Evolutionary conservation across 108 stramenopile species (phyloP).

Genomic region (Thalassiosira profunda): DNA sequence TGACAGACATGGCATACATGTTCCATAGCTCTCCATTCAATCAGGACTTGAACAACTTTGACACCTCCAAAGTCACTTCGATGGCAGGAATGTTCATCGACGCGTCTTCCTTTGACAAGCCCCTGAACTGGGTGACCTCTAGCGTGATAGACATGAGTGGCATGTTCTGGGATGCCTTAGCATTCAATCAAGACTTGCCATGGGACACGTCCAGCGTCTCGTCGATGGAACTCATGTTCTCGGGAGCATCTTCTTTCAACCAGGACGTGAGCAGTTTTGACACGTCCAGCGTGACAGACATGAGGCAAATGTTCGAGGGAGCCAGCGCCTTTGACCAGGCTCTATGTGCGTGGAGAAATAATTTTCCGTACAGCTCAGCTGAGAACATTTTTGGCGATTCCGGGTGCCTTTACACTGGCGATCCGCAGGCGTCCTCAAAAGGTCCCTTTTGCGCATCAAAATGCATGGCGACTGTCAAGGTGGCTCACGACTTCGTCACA

Average conservation of each 20-base stretch:
- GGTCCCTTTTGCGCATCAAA: constrained; percentile 3
- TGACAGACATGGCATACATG: neutral
- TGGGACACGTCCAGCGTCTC: neutral
- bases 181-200: neutral
- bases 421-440: neutral
- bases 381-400: neutral
- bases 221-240: constrained; percentile 16
- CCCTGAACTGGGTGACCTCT: neutral
- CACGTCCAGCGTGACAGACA: neutral
- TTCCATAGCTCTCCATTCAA: neutral
- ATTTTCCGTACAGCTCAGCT: neutral
- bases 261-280: too few relatives aligned
- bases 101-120: too few relatives aligned
- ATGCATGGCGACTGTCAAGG: too few relatives aligned
- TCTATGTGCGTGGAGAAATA: constrained; percentile 32
- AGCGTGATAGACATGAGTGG: neutral
- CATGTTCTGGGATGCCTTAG: too few relatives aligned
- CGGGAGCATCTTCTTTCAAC: constrained; percentile 27
- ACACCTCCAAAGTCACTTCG: too few relatives aligned
- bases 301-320: constrained; percentile 11
- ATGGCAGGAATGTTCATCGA: too few relatives aligned
- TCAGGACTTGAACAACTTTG: too few relatives aligned
- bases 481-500: too few relatives aligned
- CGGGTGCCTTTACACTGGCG: neutral
- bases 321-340: constrained; percentile 30